These are phyloP conservation scores for Sparassis latifolia DNA, from an alignment of 1,284 basidiomycete species.

Conservation along the genomic window DNA sequence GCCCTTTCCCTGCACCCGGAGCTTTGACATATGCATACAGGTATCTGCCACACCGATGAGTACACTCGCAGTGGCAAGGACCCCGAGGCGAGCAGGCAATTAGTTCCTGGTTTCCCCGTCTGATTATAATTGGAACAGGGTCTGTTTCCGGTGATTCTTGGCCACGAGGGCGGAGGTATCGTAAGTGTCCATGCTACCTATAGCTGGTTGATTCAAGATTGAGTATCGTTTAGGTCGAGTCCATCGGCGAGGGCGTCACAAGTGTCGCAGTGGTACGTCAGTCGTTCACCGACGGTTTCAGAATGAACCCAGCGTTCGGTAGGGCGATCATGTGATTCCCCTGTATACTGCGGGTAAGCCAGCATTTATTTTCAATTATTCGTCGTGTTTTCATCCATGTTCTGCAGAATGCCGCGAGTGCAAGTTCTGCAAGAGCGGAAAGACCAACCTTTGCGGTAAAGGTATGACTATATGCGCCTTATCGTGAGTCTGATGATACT, in stretches of 20 bases:
- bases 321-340: slow-evolving; percentile 92
- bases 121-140: too few species aligned
- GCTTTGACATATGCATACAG: slow-evolving; percentile 36
- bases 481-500: neutral
- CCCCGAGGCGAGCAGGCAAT: slow-evolving; percentile 81
- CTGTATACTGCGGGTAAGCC: slow-evolving; percentile 81
- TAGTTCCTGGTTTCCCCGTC: too few species aligned
- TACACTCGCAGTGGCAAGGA: slow-evolving; percentile 97
- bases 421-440: slow-evolving; percentile 98
- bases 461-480: slow-evolving; percentile 34
- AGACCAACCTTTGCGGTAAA: slow-evolving; percentile 93
- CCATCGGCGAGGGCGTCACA: slow-evolving; percentile 89
- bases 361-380: too few species aligned
- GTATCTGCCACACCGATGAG: slow-evolving; percentile 97
- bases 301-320: neutral
- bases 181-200: slow-evolving; percentile 36
- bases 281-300: too few species aligned
- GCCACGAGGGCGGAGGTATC: slow-evolving; percentile 85
- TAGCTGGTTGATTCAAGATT: neutral
- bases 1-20: too few species aligned
- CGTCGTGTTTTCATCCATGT: slow-evolving; percentile 8
- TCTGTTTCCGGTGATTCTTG: slow-evolving; percentile 91
- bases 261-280: slow-evolving; percentile 63
- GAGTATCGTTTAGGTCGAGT: slow-evolving; percentile 67
- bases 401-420: slow-evolving; percentile 83